Conservation (phyloP, 2,329 filamentous ascomycete species). For the Arthrobotrys conoides region DNA sequence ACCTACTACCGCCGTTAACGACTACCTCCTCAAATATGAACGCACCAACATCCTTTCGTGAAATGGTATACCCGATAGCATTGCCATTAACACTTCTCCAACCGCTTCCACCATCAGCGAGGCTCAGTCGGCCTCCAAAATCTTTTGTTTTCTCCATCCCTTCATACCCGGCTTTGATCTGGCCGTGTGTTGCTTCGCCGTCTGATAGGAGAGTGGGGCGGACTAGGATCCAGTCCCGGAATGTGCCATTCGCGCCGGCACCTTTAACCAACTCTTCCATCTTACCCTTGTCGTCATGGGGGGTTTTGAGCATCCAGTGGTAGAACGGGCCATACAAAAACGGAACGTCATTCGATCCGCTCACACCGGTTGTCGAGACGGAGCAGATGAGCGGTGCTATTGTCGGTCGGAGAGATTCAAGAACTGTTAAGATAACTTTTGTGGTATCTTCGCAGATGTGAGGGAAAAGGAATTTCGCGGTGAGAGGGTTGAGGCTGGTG, state of each 20-base stretch:
- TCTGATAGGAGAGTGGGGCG: slow-evolving; percentile 65
- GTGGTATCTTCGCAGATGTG: slow-evolving; percentile 70
- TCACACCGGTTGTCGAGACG: slow-evolving; percentile 69
- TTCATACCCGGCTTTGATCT: slow-evolving; percentile 64
- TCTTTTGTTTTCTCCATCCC: slow-evolving; percentile 54
- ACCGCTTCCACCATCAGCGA: slow-evolving; percentile 51
- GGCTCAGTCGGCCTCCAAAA: slow-evolving; percentile 33
- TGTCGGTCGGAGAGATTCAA: slow-evolving; percentile 60
- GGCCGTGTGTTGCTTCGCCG: slow-evolving; percentile 62
- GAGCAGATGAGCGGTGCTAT: slow-evolving; percentile 66
- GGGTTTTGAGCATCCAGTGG: slow-evolving; percentile 67
- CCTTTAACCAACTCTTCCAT: slow-evolving; percentile 68
- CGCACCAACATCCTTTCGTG: slow-evolving; percentile 69
- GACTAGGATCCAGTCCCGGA: slow-evolving; percentile 62
- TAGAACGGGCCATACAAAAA: slow-evolving; percentile 69
- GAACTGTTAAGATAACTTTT: slow-evolving; percentile 67
- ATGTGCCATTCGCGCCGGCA: slow-evolving; percentile 51
- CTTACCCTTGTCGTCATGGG: slow-evolving; percentile 70
- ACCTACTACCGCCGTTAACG: slow-evolving; percentile 60
- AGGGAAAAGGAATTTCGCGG: slow-evolving; percentile 67
- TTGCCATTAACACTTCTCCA: slow-evolving; percentile 65
- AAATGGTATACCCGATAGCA: slow-evolving; percentile 70
- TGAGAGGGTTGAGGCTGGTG: slow-evolving; percentile 63
- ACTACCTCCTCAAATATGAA: slow-evolving; percentile 70
- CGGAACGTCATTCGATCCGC: slow-evolving; percentile 67